A percentile compares a stretch with the other conserved stretches of the same genome.
Conservation (phyloP, 1,139 yeast genomes). For the Candida sp. region DNA sequence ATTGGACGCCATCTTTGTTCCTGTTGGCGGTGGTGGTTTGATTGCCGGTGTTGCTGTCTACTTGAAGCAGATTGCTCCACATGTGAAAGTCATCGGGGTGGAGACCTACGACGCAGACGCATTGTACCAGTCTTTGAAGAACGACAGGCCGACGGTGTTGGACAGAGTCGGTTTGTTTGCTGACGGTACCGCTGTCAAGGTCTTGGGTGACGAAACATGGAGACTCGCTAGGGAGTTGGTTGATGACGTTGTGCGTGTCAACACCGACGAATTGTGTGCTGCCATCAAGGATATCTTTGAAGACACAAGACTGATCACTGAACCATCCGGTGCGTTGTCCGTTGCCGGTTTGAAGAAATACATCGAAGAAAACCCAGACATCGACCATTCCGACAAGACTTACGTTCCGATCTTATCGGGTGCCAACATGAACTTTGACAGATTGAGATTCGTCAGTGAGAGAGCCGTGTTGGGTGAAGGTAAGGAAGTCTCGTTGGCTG, state of each 20-base stretch:
- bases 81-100: slow-evolving; percentile 92
- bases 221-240: slow-evolving; percentile 77
- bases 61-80: slow-evolving; percentile 96
- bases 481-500: slow-evolving; percentile 89
- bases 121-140: slow-evolving; percentile 70
- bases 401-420: slow-evolving; percentile 92
- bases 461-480: slow-evolving; percentile 99
- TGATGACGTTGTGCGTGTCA: slow-evolving; percentile 86
- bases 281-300: slow-evolving; percentile 97
- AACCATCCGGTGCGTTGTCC: slow-evolving; percentile 96
- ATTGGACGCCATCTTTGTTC: slow-evolving; percentile 86
- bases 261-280: slow-evolving; percentile 96
- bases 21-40: slow-evolving; percentile 98
- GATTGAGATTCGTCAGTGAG: slow-evolving; percentile 96
- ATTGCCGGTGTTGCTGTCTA: slow-evolving; percentile 92
- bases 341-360: slow-evolving; percentile 96
- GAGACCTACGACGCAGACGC: slow-evolving; percentile 97
- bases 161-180: slow-evolving; percentile 94
- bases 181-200: slow-evolving; percentile 99
- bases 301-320: slow-evolving; percentile 93
- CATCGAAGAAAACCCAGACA: slow-evolving; percentile 63
- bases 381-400: slow-evolving; percentile 72
- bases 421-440: slow-evolving; percentile 98
- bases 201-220: slow-evolving; percentile 93
- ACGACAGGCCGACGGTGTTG: slow-evolving; percentile 58